Base-by-base conservation (phyloP, 148 eudicot genomes). In the Rhododendron kiyosumense region DNA sequence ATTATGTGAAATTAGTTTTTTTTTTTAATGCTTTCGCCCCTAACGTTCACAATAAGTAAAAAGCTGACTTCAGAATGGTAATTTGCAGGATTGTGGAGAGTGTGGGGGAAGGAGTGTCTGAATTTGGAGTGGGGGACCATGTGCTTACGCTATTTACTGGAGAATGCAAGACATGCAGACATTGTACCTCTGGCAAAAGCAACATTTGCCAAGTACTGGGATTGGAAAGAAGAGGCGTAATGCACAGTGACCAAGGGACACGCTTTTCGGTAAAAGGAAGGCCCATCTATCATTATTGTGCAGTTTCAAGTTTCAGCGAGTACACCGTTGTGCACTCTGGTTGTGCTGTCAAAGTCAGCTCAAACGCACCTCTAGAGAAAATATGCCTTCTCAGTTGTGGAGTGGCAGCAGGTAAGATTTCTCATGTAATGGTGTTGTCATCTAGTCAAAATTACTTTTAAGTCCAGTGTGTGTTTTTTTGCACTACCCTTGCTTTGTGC, bases 271-370 rank as follows among this genome's bases (percentile, higher is more conserved):
- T 94, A 69, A 90, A 87, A 54, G 98, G 96, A 57, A 90, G 92
- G 84, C 96, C 99, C 32, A 67, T 97, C 85, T 97, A 91, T 91
- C 99, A 97, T 86, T 97, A 95, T 81, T 95, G 99, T 87, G 99
- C 96, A 6, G 98, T 97, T 75, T 97, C 99, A 81, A 97, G 99
- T 87, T 97, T 97, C 91, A 95, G 99, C 28, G 98, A 97, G 87
- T 97, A 92, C 65, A 97, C 96, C n/a, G 94, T 97, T 82, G 98
- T 97, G 89, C 96, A 97, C 85, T 94, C 98, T 84, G 99, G 99
- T 36, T 97, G 99, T 89, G 99, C 99, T 88, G 94, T 95, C 85
- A 97, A 95, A 93, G 90, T 97, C 78, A 89, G 92, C 83, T 83
- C 92, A 59, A 88, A 77, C 76, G 98, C 97, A 30, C 98, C 99